Evolutionary conservation across 805 yeast genomes (phyloP).

Genomic region (Candida tallmaniae): DNA sequence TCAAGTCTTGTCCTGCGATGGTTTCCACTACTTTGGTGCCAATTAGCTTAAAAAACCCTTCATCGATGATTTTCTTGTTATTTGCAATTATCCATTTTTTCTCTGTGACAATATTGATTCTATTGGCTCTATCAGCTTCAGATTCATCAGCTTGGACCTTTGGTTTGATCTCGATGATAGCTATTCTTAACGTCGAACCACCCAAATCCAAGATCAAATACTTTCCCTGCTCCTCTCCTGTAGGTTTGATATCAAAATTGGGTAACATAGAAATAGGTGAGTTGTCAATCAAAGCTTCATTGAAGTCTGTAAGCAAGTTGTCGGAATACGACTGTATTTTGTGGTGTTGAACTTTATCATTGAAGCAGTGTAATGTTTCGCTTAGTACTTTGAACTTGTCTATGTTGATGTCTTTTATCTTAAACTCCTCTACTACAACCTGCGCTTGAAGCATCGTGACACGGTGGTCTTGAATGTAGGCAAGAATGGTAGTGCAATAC

Average conservation of each 20-base stretch:
- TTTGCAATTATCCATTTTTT: constrained; percentile 37
- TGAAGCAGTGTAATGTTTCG: constrained; percentile 5
- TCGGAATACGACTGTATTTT: constrained; percentile 15
- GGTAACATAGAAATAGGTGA: constrained; percentile 37
- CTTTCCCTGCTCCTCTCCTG: constrained; percentile 33
- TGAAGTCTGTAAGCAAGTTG: constrained; percentile 20
- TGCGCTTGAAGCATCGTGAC: too few species aligned
- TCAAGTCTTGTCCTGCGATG: constrained; percentile 6
- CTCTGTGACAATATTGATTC: constrained; percentile 26
- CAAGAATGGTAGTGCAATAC: too few species aligned
- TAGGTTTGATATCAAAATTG: constrained; percentile 32
- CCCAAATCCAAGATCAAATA: constrained; percentile 52
- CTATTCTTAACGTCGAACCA: constrained; percentile 49
- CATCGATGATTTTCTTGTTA: constrained; percentile 35
- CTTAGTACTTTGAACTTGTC: constrained; percentile 4
- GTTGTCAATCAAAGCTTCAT: constrained; percentile 23
- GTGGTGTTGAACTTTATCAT: constrained; percentile 2
- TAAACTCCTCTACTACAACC: too few species aligned
- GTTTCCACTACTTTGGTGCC: constrained; percentile 26
- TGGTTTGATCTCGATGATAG: constrained; percentile 29
- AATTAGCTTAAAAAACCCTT: constrained; percentile 40
- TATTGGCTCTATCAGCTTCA: constrained; percentile 13
- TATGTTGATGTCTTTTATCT: too few species aligned
- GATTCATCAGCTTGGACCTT: not conserved
- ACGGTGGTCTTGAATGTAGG: too few species aligned